These are phyloP conservation scores for Phlebiopsis flavidoalba DNA, from an alignment of 768 basidiomycete genomes.

Conservation along the genomic window DNA sequence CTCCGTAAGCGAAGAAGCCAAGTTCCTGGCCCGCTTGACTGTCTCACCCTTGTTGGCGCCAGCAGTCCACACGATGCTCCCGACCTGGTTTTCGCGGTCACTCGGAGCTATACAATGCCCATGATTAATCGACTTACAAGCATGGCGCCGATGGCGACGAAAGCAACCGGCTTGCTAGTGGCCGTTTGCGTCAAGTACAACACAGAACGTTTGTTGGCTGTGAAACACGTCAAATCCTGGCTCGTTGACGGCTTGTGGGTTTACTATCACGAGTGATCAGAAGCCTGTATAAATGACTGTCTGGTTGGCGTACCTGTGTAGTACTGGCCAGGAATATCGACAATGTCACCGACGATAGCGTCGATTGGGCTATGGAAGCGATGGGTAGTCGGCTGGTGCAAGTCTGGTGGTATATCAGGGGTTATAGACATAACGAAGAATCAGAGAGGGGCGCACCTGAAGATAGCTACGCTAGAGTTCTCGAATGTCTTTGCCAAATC, in stretches of 20 bases:
- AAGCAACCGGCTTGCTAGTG: slow-evolving; percentile 49
- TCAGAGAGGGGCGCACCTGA: slow-evolving; percentile 32
- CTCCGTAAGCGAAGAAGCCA: slow-evolving; percentile 70
- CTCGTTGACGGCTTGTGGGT: slow-evolving; percentile 76
- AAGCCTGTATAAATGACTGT: background rate
- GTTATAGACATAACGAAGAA: background rate
- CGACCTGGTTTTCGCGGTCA: slow-evolving; percentile 31
- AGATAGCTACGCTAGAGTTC: slow-evolving; percentile 53
- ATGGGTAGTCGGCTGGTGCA: slow-evolving; percentile 79
- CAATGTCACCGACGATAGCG: slow-evolving; percentile 40
- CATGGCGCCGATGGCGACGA: slow-evolving; percentile 76
- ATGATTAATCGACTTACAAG: slow-evolving; percentile 35
- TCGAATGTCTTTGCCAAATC: slow-evolving; percentile 37
- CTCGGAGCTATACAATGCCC: background rate
- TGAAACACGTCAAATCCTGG: slow-evolving; percentile 58
- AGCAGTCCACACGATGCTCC: slow-evolving; percentile 63
- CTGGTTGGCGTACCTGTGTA: slow-evolving; percentile 43
- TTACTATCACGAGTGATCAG: slow-evolving; percentile 36
- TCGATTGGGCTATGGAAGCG: slow-evolving; percentile 73
- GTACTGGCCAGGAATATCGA: slow-evolving; percentile 50
- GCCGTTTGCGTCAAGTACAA: slow-evolving; percentile 43
- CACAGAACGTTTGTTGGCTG: slow-evolving; percentile 56
- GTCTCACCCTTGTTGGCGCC: slow-evolving; percentile 41
- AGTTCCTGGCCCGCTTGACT: slow-evolving; percentile 60
- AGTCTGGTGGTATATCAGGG: slow-evolving; percentile 27